A percentile compares a stretch with the other conserved stretches of the same genome.
Conservation (phyloP, 2,329 filamentous ascomycete genomes). For the Phoma sp. region DNA sequence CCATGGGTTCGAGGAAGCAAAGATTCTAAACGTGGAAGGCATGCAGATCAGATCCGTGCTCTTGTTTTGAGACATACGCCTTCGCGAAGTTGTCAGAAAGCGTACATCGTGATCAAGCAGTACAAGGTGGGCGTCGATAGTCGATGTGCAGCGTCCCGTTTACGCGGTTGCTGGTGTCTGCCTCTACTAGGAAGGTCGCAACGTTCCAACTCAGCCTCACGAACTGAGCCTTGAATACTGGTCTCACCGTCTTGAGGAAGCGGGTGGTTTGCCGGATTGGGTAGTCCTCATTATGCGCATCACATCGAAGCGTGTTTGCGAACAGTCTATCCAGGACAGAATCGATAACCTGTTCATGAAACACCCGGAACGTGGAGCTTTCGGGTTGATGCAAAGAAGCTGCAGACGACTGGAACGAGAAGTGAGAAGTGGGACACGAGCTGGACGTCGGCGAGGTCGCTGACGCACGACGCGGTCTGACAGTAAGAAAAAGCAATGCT, state of each 20-base stretch:
- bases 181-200: neutral
- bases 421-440: constrained; percentile 18
- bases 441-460: constrained; percentile 24
- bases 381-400: constrained; percentile 12
- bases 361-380: constrained; percentile 15
- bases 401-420: constrained; percentile 23
- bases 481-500: constrained; percentile 17
- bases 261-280: neutral
- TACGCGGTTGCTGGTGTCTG: neutral
- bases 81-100: neutral
- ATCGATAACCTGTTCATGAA: constrained; percentile 3
- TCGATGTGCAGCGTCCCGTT: neutral
- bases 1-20: constrained; percentile 22
- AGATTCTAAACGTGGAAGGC: constrained; percentile 20
- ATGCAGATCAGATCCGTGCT: constrained; percentile 18
- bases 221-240: too few species aligned
- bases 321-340: neutral
- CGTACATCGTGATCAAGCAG: neutral
- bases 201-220: neutral
- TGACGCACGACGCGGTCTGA: constrained; percentile 9
- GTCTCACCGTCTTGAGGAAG: neutral
- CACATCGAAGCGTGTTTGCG: neutral
- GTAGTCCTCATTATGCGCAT: neutral
- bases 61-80: constrained; percentile 8
- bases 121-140: neutral